These are phyloP conservation scores for Kodamaea anthophila DNA, from an alignment of 1,139 yeast genomes.

Conservation along the genomic window DNA sequence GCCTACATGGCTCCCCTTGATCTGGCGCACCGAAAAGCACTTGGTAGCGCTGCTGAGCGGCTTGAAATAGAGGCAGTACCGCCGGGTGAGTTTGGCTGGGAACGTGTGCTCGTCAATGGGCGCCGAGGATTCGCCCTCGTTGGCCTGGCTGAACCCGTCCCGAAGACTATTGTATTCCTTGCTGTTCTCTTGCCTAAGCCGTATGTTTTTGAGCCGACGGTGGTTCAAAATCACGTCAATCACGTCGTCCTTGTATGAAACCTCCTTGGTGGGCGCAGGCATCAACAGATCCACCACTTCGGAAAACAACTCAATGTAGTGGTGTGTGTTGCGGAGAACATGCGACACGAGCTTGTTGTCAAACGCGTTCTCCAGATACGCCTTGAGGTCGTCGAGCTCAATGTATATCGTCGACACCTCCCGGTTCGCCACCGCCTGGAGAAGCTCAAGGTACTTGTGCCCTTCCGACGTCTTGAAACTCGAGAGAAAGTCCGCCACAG, in stretches of 20 bases:
- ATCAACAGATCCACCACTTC: constrained; percentile 69
- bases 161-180: constrained; percentile 43
- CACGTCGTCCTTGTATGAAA: constrained; percentile 81
- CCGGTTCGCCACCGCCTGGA: constrained; percentile 82
- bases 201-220: constrained; percentile 73
- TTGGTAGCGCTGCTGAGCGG: constrained; percentile 56
- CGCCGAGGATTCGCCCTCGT: constrained; percentile 4
- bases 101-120: constrained; percentile 43
- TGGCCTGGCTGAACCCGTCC: constrained; percentile 22
- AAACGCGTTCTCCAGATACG: constrained; percentile 47
- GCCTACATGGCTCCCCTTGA: constrained; percentile 80
- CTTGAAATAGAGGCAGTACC: constrained; percentile 81
- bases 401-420: constrained; percentile 61
- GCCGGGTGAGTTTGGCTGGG: constrained; percentile 80
- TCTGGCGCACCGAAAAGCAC: constrained; percentile 82
- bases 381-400: constrained; percentile 78
- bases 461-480: constrained; percentile 55
- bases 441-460: constrained; percentile 69
- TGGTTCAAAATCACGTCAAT: constrained; percentile 90
- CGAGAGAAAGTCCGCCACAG: constrained; percentile 52
- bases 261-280: constrained; percentile 77
- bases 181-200: constrained; percentile 61
- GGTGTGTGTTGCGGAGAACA: constrained; percentile 67
- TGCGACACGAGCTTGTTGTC: constrained; percentile 43
- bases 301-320: constrained; percentile 74